Evolutionary conservation across 768 basidiomycete genomes (phyloP).

Genomic region (Paxillus ammoniavirescens): DNA sequence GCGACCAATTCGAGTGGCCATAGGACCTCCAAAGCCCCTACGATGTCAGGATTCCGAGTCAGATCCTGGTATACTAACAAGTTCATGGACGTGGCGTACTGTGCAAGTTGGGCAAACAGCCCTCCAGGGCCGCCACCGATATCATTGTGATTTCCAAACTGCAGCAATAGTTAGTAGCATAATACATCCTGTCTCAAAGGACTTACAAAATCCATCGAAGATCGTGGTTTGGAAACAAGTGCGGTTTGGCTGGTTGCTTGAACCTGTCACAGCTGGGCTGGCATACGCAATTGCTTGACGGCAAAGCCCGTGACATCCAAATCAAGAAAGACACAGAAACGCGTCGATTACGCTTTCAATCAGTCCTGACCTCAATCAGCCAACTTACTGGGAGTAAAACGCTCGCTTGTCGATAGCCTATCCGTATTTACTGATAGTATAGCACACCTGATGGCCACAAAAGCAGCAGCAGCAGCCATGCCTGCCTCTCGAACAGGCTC

Average conservation of each 20-base stretch:
- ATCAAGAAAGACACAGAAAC: conserved; percentile 19
- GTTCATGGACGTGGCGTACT: conserved; percentile 37
- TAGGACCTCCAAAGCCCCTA: conserved; percentile 56
- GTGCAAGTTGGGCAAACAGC: conserved; percentile 64
- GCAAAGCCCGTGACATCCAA: conserved; percentile 28
- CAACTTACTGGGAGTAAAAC: not conserved
- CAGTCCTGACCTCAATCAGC: not conserved
- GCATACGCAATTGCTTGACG: conserved; percentile 31
- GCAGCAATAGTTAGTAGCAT: conserved; percentile 17
- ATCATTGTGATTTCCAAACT: conserved; percentile 36
- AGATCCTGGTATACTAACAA: conserved; percentile 8
- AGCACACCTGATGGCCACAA: conserved; percentile 26
- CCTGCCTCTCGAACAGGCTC: conserved; percentile 41
- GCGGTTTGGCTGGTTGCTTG: conserved; percentile 1
- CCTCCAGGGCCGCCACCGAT: conserved; percentile 53
- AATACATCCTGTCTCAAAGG: not conserved
- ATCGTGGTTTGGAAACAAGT: conserved; percentile 22
- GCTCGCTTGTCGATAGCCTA: conserved; percentile 9
- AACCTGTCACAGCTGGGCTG: not conserved
- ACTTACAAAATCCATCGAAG: conserved; percentile 41
- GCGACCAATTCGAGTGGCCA: conserved; percentile 44
- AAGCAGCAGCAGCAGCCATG: conserved; percentile 27
- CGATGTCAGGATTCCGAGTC: conserved; percentile 13
- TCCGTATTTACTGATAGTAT: not conserved
- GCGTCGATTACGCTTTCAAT: conserved; percentile 18